Base-by-base conservation (phyloP, 169 alveolate genomes). In the Ichthyophthirius multifiliis region DNA sequence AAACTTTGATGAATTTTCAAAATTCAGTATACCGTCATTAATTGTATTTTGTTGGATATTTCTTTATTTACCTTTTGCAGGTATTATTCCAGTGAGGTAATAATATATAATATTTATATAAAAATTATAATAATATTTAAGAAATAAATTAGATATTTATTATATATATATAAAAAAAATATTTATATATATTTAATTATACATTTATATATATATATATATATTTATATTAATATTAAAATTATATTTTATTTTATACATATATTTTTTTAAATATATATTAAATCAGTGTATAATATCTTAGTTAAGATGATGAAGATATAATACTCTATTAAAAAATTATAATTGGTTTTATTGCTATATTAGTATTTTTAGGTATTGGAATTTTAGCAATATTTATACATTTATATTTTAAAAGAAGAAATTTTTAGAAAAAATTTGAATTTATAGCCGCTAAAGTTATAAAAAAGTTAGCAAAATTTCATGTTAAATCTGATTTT, bases 351-450 rank as follows among this genome's bases (percentile, higher is more conserved):
- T 35, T 35, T 23, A 10, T 41, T 16, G 45, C 45, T 34, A 18
- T 67, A 35, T 67, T 67, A n/a, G 15, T 67, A 20, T 39, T 67
- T 37, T 16, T 39, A 3, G 77, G 77, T 37, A 23, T 67, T 1
- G 77, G 41, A 1, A 18, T 67, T 4, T 35, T 67, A 4, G 77
- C 55, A 18, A 18, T 67, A 4, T 67, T 67, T 9, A 41, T 67
- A 2, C 77, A 67, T 67, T 41, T 67, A 30, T 67, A 37, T 23
- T 67, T 67, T 30, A 67, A 67, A 39, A 67, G 63, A 67, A 67
- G 62, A 37, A 62, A 67, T 34, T 67, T 67, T 18, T 47, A 67
- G 30, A 67, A 41, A 44, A 67, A 67, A 39, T 37, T 67, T 39
- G 7, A 35, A 12, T 67, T 37, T 41, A 67, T 67, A 5, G 48